Conservation (phyloP, 1,139 yeast genomes). For the Hansenula sp. region DNA sequence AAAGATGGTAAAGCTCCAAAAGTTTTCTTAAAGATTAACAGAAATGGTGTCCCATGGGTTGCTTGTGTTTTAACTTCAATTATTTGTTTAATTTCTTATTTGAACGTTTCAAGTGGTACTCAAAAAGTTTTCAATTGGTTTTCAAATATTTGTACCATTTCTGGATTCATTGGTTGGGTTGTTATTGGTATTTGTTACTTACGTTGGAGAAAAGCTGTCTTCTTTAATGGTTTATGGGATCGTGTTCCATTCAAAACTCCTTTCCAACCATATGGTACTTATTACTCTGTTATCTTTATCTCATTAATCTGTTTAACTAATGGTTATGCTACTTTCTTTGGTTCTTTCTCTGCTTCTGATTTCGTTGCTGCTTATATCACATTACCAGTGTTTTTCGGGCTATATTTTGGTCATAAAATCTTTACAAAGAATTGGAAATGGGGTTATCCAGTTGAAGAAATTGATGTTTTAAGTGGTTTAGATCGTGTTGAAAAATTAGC, state of each 20-base stretch:
- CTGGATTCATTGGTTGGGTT: slow-evolving; percentile 62
- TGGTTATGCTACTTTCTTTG: slow-evolving; percentile 64
- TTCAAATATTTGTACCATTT: slow-evolving; percentile 64
- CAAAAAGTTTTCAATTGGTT: slow-evolving; percentile 61
- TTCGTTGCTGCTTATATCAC: slow-evolving; percentile 68
- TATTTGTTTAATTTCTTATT: slow-evolving; percentile 22
- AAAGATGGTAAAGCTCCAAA: slow-evolving; percentile 55
- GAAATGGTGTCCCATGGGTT: slow-evolving; percentile 49
- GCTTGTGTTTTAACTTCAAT: slow-evolving; percentile 34
- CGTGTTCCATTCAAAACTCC: slow-evolving; percentile 29
- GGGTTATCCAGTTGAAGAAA: slow-evolving; percentile 35
- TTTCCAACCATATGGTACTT: slow-evolving; percentile 59
- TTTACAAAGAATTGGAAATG: slow-evolving; percentile 43
- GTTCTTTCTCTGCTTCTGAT: slow-evolving; percentile 51
- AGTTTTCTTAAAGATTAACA: slow-evolving; percentile 37
- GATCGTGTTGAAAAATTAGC: slow-evolving; percentile 41
- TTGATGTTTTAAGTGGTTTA: slow-evolving; percentile 52
- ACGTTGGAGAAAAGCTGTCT: slow-evolving; percentile 55
- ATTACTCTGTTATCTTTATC: slow-evolving; percentile 45
- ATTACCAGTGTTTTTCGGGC: slow-evolving; percentile 56
- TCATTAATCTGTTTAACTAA: slow-evolving; percentile 44
- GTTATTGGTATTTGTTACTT: slow-evolving; percentile 53
- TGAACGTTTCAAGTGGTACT: slow-evolving; percentile 52
- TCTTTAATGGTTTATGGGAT: slow-evolving; percentile 38
- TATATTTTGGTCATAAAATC: slow-evolving; percentile 54